Base-by-base conservation (phyloP, 306 rosid genomes). In the Acacia crassicarpa region DNA sequence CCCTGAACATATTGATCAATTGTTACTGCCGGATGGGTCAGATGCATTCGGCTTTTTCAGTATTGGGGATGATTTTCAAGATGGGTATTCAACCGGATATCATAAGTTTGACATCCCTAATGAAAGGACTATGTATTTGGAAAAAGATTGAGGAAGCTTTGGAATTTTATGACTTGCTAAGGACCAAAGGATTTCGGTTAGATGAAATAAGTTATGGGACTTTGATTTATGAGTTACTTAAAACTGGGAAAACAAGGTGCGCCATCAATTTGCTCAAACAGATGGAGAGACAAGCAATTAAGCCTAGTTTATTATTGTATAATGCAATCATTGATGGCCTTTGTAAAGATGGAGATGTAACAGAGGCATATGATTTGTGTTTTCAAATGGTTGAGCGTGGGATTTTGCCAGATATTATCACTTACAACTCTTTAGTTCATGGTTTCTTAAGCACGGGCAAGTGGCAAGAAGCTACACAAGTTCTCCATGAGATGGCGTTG, bases 381-480 rank as follows among this genome's bases (percentile, higher is more conserved):
- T 40, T n/a, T 9, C 59, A 69, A 70, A 84, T 84, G 84, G 49
- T 12, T 12, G 41, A 40, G 5, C 44, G 9, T 14, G 84, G 84
- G 25, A 51, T 80, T 61, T 5, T 1, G 1, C 82, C 79, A 0
- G 17, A 62, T 62, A 46, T 62, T 48, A 23, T 76, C 35, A 76
- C 72, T 8, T 74, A 49, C 56, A 81, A 9, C 30, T 43, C 84
- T 16, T 32, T 81, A 17, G 75, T 81, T 11, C 25, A 49, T 62
- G 87, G 82, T 4, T 33, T 51, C 5, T 76, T 70, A 6, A 17
- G 12, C n/a, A 19, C 43, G 2, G 82, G 87, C 13, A n/a, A 51
- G 11, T 78, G 84, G 81, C 69, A 63, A 61, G 84, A 81, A 62
- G 87, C 54, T 13, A 22, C 38, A 5, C 23, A 20, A 10, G 51